These are phyloP conservation scores for Candolleomyces eurysporus DNA, from an alignment of 768 basidiomycete genomes.

Conservation along the genomic window DNA sequence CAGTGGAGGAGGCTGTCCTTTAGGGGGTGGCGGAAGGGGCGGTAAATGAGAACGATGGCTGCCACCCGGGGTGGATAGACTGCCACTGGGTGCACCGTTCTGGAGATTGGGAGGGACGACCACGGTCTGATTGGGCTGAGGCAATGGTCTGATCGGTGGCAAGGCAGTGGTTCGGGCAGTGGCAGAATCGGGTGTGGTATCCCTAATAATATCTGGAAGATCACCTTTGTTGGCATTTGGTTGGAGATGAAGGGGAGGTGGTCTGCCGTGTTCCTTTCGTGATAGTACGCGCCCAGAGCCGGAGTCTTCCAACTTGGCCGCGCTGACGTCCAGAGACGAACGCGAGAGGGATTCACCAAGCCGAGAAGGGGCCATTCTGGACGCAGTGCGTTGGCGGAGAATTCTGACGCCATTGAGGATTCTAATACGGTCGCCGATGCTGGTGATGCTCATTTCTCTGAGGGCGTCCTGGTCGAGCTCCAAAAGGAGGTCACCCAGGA, in stretches of 20 bases:
- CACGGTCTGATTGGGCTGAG: slow-evolving; percentile 35
- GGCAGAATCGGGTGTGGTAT: slow-evolving; percentile 59
- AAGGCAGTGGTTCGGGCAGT: slow-evolving; percentile 27
- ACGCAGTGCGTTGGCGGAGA: slow-evolving; percentile 59
- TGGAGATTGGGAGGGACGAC: slow-evolving; percentile 36
- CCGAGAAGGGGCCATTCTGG: slow-evolving; percentile 17
- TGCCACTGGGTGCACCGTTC: slow-evolving; percentile 25
- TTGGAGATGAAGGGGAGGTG: slow-evolving; percentile 78
- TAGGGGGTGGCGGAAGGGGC: slow-evolving; percentile 69
- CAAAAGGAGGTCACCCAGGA: slow-evolving; percentile 86
- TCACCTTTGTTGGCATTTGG: slow-evolving; percentile 51
- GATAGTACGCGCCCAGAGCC: slow-evolving; percentile 40
- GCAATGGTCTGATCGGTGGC: slow-evolving; percentile 34
- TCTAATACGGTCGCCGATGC: slow-evolving; percentile 89
- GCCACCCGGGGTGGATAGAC: slow-evolving; percentile 24
- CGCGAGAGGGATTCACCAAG: slow-evolving; percentile 12
- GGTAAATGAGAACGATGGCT: slow-evolving; percentile 49
- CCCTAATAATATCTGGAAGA: slow-evolving; percentile 72
- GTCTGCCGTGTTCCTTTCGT: slow-evolving; percentile 53
- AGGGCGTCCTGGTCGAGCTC: slow-evolving; percentile 87
- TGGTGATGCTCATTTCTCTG: slow-evolving; percentile 86
- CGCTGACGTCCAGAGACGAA: slow-evolving; percentile 11
- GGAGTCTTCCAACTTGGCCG: slow-evolving; percentile 16
- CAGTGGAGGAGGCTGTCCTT: slow-evolving; percentile 58
- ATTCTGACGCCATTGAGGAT: slow-evolving; percentile 83